These are phyloP conservation scores for Pyrenochaeta sp. DNA, from an alignment of 2,329 filamentous ascomycete genomes.

Conservation along the genomic window DNA sequence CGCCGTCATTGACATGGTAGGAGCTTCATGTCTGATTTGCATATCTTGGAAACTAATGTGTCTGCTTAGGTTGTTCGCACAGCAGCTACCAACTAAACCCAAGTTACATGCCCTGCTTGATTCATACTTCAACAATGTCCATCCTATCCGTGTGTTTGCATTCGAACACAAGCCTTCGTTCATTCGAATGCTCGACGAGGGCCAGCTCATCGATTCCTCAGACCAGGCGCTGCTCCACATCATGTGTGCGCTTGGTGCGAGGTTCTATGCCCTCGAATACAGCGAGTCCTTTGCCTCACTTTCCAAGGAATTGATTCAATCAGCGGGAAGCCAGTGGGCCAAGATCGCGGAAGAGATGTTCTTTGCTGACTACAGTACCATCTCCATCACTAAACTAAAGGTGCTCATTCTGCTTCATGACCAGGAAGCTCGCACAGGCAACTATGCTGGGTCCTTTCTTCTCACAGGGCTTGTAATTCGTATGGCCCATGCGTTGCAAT, in stretches of 20 bases:
- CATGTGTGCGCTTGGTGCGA: slow-evolving; percentile 42
- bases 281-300: slow-evolving; percentile 36
- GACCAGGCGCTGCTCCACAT: slow-evolving; percentile 43
- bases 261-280: slow-evolving; percentile 43
- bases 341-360: slow-evolving; percentile 44
- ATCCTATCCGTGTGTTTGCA: slow-evolving; percentile 37
- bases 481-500: slow-evolving; percentile 43
- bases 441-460: slow-evolving; percentile 43
- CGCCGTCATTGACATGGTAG: slow-evolving; percentile 34
- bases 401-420: slow-evolving; percentile 42
- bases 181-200: slow-evolving; percentile 45
- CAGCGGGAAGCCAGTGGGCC: slow-evolving; percentile 44
- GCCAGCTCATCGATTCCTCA: slow-evolving; percentile 35
- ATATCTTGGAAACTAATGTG: neutral
- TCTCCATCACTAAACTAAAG: slow-evolving; percentile 42
- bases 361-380: slow-evolving; percentile 44
- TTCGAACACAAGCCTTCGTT: slow-evolving; percentile 45
- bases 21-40: neutral
- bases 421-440: slow-evolving; percentile 41
- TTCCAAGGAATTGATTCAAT: slow-evolving; percentile 39
- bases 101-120: slow-evolving; percentile 39
- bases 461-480: slow-evolving; percentile 43
- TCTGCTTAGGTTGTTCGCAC: slow-evolving; percentile 28
- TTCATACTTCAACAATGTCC: slow-evolving; percentile 43
- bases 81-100: slow-evolving; percentile 30